Evolutionary conservation across 176 grass and related monocot genomes (phyloP).

Genomic region (Triticum monococcum): DNA sequence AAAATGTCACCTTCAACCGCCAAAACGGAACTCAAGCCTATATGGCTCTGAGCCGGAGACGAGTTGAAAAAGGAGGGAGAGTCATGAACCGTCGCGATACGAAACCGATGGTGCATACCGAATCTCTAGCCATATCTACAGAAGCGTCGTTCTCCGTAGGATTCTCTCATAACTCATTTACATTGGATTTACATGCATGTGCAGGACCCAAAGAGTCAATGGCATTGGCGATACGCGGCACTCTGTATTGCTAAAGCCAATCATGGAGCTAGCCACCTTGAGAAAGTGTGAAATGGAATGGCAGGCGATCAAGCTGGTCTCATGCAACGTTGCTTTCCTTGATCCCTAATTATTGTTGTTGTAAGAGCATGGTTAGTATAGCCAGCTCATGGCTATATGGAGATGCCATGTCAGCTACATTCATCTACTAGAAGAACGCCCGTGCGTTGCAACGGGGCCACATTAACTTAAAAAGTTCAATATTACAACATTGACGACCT

Average conservation of each 20-base stretch:
- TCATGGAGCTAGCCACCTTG: not conserved
- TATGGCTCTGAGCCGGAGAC: not conserved
- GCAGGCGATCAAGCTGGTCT: not conserved
- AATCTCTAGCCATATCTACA: not conserved
- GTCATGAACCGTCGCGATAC: not conserved
- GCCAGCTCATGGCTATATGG: no score
- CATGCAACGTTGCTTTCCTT: not conserved
- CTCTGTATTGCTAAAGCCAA: not conserved
- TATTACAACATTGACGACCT: no score
- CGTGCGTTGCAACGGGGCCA: no score
- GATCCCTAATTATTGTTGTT: constrained; percentile 4
- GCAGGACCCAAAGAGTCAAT: not conserved
- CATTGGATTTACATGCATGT: not conserved
- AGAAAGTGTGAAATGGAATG: not conserved
- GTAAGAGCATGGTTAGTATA: not conserved
- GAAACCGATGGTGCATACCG: not conserved
- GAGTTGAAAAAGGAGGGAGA: not conserved
- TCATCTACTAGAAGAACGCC: no score
- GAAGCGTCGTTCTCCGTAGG: not conserved
- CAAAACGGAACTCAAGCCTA: not conserved
- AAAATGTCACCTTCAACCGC: not conserved
- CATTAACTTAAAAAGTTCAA: no score
- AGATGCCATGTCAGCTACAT: no score
- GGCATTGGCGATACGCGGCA: not conserved
- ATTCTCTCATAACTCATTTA: not conserved